Evolutionary conservation across 1,284 basidiomycete genomes (phyloP).

Genomic region (Ceratobasidium sp.): DNA sequence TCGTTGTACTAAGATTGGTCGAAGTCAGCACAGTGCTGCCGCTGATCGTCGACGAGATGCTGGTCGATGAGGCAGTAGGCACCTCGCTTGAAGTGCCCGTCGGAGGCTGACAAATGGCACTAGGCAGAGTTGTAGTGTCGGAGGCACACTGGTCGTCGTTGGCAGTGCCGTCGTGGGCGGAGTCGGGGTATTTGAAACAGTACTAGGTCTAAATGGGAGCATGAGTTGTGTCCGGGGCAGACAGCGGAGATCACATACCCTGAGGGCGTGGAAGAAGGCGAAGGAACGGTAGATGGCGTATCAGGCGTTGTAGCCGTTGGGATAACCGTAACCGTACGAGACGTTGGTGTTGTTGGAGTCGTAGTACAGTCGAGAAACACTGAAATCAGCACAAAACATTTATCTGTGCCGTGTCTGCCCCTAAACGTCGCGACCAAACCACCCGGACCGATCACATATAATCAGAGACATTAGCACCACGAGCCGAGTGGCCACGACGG

Average conservation of each 20-base stretch:
- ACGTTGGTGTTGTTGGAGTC: neutral
- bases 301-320: neutral
- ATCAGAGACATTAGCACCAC: too few species aligned
- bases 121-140: neutral
- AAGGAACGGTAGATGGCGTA: neutral
- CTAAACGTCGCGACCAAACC: too few species aligned
- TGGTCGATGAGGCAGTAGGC: slow-evolving; percentile 1
- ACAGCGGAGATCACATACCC: slow-evolving; percentile 9
- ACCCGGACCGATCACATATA: too few species aligned
- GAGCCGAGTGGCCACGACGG: too few species aligned
- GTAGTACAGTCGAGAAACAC: neutral
- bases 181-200: slow-evolving; percentile 21
- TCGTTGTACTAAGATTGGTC: neutral
- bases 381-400: slow-evolving; percentile 4
- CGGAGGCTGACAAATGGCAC: neutral
- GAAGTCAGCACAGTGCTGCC: neutral
- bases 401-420: neutral
- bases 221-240: slow-evolving; percentile 19
- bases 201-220: slow-evolving; percentile 8
- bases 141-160: neutral
- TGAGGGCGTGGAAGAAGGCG: slow-evolving; percentile 14
- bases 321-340: neutral
- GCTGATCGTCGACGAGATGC: neutral
- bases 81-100: neutral
- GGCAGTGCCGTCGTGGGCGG: neutral